phyloP scores from a whole-genome alignment of 192 early-diverging fungal genomes.

The Coemansia sp. region DNA sequence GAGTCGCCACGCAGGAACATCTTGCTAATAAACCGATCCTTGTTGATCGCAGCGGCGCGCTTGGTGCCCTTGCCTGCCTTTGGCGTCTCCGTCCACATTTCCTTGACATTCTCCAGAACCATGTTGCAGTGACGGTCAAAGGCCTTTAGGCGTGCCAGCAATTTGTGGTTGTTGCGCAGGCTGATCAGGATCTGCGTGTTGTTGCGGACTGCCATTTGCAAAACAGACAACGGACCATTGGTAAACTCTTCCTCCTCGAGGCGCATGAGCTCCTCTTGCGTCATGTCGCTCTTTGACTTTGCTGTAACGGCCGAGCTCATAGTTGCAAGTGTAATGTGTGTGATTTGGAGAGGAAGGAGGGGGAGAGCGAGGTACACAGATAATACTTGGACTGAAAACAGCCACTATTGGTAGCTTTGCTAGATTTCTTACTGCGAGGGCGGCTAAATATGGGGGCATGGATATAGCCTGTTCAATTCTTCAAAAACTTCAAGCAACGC shows the following conservation, averaged over 20 bases:
- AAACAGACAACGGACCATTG: constrained; percentile 95
- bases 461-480: not conserved
- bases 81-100: constrained; percentile 98
- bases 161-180: constrained; percentile 97
- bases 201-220: constrained; percentile 92
- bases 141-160: constrained; percentile 96
- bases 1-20: constrained; percentile 98
- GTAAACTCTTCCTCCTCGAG: constrained; percentile 95
- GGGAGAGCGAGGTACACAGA: not conserved
- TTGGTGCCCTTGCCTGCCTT: constrained; percentile 86
- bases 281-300: constrained; percentile 56
- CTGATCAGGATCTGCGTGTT: constrained; percentile 96
- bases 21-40: constrained; percentile 97
- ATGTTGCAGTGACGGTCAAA: constrained; percentile 99
- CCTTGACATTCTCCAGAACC: constrained; percentile 99
- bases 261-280: constrained; percentile 77
- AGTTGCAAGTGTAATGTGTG: not conserved
- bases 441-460: not conserved
- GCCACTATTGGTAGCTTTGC: not conserved
- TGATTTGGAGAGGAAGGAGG: not conserved
- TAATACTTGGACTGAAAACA: not conserved
- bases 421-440: not conserved
- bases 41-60: constrained; percentile 95
- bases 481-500: not conserved
- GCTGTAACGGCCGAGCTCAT: constrained; percentile 52